phyloP scores from a whole-genome alignment of 2,329 filamentous ascomycete genomes.

The Talaromyces sp. region DNA sequence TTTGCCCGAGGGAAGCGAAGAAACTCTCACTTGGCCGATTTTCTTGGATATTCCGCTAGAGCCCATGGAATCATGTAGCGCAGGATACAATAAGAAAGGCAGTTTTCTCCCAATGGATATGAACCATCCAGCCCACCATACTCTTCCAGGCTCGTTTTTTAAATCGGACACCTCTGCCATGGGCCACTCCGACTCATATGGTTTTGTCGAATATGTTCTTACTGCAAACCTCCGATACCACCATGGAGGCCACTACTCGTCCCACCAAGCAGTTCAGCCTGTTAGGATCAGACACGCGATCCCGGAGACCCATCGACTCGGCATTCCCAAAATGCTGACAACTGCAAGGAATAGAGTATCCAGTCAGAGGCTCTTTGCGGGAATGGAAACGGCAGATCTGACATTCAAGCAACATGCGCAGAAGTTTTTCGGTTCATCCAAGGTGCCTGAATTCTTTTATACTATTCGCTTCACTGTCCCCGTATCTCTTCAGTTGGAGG shows the following conservation, averaged over 20 bases:
- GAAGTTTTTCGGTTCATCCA: constrained; percentile 36
- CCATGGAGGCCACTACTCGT: neutral
- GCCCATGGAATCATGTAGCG: neutral
- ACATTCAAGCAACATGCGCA: constrained; percentile 38
- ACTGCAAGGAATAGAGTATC: constrained; percentile 14
- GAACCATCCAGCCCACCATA: neutral
- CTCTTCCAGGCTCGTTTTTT: constrained; percentile 20
- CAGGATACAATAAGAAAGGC: neutral
- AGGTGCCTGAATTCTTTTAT: constrained; percentile 36
- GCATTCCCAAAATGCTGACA: constrained; percentile 1
- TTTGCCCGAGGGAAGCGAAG: constrained; percentile 7
- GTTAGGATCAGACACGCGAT: constrained; percentile 17
- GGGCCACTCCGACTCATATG: constrained; percentile 10
- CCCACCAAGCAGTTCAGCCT: constrained; percentile 12
- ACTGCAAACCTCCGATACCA: constrained; percentile 30
- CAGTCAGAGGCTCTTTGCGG: constrained; percentile 36
- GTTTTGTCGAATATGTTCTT: constrained; percentile 41
- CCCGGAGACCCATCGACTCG: neutral
- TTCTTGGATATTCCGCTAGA: constrained; percentile 15
- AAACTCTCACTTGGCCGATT: constrained; percentile 20
- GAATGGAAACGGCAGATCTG: constrained; percentile 32
- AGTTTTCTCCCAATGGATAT: constrained; percentile 18
- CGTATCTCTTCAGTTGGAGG: constrained; percentile 22
- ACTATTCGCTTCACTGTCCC: constrained; percentile 32
- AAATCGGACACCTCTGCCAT: constrained; percentile 14